Evolutionary conservation across 106 monocot species (phyloP).

Genomic region (Chionographis japonica): DNA sequence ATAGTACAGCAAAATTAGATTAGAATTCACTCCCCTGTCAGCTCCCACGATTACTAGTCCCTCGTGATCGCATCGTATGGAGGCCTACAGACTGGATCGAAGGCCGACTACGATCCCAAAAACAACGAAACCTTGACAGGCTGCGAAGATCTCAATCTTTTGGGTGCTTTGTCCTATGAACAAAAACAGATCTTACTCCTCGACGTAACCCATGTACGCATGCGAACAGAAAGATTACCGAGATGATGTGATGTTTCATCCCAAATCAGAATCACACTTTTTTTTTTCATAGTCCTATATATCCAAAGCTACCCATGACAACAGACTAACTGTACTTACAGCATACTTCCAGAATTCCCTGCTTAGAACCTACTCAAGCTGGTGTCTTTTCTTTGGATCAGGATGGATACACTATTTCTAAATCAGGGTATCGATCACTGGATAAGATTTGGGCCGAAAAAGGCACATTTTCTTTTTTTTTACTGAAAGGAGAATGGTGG

Average conservation of each 20-base stretch:
- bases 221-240: neutral
- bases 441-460: neutral
- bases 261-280: neutral
- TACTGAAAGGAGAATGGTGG: neutral
- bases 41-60: neutral
- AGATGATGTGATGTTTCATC: neutral
- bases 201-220: neutral
- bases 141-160: constrained; percentile 3
- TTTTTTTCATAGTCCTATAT: no score
- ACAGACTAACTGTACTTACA: neutral
- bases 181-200: constrained; percentile 1
- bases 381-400: neutral
- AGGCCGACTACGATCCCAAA: neutral
- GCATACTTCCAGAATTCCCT: neutral
- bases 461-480: neutral
- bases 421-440: no score
- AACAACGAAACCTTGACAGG: constrained; percentile 16
- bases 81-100: neutral
- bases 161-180: neutral
- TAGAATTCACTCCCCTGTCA: neutral
- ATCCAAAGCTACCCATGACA: no score
- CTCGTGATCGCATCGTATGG: neutral
- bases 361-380: neutral
- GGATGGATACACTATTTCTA: neutral
- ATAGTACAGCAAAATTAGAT: neutral